Percentiles rank a stretch among this genome's conserved stretches.
Conservation (phyloP, 164 flowering plant species). For the Saururus chinensis region DNA sequence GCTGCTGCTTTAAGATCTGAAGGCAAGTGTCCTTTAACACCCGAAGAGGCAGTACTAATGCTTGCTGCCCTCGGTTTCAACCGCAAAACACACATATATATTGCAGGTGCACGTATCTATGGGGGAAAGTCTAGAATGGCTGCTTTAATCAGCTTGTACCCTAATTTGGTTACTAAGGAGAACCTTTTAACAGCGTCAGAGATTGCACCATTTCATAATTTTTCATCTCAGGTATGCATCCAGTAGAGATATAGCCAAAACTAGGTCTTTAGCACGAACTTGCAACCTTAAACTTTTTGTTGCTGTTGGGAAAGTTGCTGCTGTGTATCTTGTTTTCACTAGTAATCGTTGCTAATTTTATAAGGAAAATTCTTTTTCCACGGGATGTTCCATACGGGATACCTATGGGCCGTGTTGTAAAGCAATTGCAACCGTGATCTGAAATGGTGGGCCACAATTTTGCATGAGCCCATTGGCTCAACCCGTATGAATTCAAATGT, state of each 20-base stretch:
- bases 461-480: too few relatives aligned
- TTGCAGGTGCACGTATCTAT: conserved; percentile 94
- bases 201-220: conserved; percentile 74
- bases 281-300: neutral
- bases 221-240: conserved; percentile 73
- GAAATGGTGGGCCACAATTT: too few relatives aligned
- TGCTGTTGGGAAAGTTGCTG: neutral
- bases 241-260: neutral
- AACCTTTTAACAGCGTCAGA: conserved; percentile 72
- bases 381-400: too few relatives aligned
- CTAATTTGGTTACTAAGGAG: conserved; percentile 90
- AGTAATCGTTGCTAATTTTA: too few relatives aligned
- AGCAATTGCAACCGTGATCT: too few relatives aligned
- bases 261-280: neutral
- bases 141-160: conserved; percentile 76
- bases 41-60: conserved; percentile 95
- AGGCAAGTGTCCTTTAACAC: conserved; percentile 90
- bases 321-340: neutral
- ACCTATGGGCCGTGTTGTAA: too few relatives aligned
- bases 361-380: too few relatives aligned
- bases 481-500: too few relatives aligned
- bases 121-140: conserved; percentile 76
- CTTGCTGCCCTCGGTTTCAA: conserved; percentile 92
- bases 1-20: conserved; percentile 64
- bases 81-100: conserved; percentile 61